These are phyloP conservation scores for Saccharomycopsis javanensis DNA, from an alignment of 805 yeast species.

Conservation along the genomic window DNA sequence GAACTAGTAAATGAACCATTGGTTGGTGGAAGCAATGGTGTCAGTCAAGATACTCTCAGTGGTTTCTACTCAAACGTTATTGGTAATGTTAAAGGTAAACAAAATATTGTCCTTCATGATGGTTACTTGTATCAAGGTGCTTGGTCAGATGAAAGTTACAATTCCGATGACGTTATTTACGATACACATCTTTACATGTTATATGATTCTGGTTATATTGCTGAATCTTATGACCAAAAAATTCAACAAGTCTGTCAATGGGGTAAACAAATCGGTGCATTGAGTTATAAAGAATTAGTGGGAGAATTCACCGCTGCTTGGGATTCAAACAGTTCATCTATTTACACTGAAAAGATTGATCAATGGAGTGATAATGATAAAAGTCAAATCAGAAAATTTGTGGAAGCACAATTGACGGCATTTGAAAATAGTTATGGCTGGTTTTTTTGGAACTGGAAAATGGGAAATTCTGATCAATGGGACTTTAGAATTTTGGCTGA, in stretches of 20 bases:
- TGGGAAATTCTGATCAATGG: constrained; percentile 61
- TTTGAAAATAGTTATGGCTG: constrained; percentile 45
- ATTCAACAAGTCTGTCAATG: constrained; percentile 18
- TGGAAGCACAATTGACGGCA: constrained; percentile 53
- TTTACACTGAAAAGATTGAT: constrained; percentile 26
- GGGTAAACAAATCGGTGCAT: constrained; percentile 17
- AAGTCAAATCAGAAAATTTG: constrained; percentile 38
- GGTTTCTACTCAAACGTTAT: constrained; percentile 37
- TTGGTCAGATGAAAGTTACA: constrained; percentile 34
- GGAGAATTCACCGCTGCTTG: constrained; percentile 21
- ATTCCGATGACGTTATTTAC: constrained; percentile 8
- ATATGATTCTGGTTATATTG: constrained; percentile 12
- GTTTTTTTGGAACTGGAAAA: constrained; percentile 66
- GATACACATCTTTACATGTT: constrained; percentile 19
- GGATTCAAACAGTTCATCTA: constrained; percentile 12
- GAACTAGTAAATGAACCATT: constrained; percentile 68
- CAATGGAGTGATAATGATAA: constrained; percentile 37
- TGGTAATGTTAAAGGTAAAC: constrained; percentile 30
- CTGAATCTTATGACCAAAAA: constrained; percentile 15
- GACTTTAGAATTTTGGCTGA: constrained; percentile 44
- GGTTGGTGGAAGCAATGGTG: constrained; percentile 39
- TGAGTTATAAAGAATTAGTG: constrained; percentile 14
- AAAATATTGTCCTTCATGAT: constrained; percentile 51
- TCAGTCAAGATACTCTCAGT: constrained; percentile 33
- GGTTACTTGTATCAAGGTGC: constrained; percentile 49